Evolutionary conservation across 1,284 basidiomycete genomes (phyloP).

Genomic region (Ustilago vetiveriae): DNA sequence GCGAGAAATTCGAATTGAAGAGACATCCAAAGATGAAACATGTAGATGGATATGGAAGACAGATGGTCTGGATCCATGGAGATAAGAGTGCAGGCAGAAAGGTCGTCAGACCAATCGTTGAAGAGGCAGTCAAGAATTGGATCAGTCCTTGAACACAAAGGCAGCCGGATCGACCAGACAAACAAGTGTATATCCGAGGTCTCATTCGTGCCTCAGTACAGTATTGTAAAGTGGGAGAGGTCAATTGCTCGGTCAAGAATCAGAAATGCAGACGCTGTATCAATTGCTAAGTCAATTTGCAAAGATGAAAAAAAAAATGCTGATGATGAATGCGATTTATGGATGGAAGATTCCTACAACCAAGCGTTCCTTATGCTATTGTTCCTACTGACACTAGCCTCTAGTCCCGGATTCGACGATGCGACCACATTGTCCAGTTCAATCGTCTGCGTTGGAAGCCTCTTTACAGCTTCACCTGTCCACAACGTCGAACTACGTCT

Average conservation of each 20-base stretch:
- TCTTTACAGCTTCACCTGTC: conserved; percentile 2
- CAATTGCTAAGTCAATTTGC: no score
- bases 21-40: conserved; percentile 16
- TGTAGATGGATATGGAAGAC: conserved; percentile 1
- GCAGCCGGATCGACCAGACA: not conserved
- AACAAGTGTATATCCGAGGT: not conserved
- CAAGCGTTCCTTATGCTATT: conserved; percentile 25
- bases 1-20: conserved; percentile 17
- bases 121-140: conserved; percentile 53
- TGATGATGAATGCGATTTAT: no score
- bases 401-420: not conserved
- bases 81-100: conserved; percentile 47
- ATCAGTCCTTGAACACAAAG: conserved; percentile 9
- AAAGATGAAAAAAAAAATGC: no score
- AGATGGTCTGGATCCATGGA: conserved; percentile 54
- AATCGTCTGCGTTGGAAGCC: conserved; percentile 17
- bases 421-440: conserved; percentile 3
- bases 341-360: no score
- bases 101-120: conserved; percentile 57
- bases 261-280: no score
- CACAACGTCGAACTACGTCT: conserved; percentile 12
- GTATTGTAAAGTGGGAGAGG: no score
- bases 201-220: not conserved
- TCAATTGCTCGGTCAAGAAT: no score
- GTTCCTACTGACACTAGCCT: conserved; percentile 1